Percentiles rank a stretch among this genome's conserved stretches.
Conservation (phyloP, 441 rosid species). For the Raphanus hybrid region DNA sequence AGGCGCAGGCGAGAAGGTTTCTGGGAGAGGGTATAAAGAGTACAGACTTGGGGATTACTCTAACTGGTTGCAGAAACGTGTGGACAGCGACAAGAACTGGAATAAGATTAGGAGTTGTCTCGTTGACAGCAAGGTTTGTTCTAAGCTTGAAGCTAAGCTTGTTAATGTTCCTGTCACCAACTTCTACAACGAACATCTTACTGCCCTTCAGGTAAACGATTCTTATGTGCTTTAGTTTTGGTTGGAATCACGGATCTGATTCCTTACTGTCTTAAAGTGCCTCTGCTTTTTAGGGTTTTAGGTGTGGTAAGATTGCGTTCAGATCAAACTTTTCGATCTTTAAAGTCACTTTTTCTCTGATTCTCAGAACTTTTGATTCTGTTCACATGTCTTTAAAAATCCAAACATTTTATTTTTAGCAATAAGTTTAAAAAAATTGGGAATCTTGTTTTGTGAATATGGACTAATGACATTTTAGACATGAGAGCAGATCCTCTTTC, state of each 20-base stretch:
- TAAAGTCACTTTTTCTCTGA: not conserved
- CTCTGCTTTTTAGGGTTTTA: constrained; percentile 22
- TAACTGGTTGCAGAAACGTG: constrained; percentile 84
- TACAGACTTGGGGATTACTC: constrained; percentile 84
- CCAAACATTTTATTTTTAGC: not conserved
- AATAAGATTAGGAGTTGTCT: constrained; percentile 90
- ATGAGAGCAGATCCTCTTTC: not conserved
- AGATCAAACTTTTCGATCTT: constrained; percentile 5
- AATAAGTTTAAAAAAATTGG: not conserved
- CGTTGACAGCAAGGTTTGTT: constrained; percentile 72
- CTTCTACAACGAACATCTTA: constrained; percentile 54
- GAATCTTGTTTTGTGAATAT: not conserved
- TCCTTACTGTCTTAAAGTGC: not conserved
- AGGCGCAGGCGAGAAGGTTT: constrained; percentile 72
- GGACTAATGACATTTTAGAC: not conserved
- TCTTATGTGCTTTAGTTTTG: not conserved
- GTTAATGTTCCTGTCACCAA: constrained; percentile 26
- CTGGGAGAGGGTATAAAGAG: constrained; percentile 75
- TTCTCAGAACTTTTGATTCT: not conserved
- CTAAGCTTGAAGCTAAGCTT: constrained; percentile 54
- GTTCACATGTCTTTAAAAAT: not conserved
- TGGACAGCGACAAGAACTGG: constrained; percentile 67
- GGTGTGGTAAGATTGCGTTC: not conserved
- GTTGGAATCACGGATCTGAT: not conserved
- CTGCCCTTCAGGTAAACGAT: constrained; percentile 71